phyloP scores from a whole-genome alignment of 495 filamentous ascomycete genomes.

The Schizothecium vesticola region DNA sequence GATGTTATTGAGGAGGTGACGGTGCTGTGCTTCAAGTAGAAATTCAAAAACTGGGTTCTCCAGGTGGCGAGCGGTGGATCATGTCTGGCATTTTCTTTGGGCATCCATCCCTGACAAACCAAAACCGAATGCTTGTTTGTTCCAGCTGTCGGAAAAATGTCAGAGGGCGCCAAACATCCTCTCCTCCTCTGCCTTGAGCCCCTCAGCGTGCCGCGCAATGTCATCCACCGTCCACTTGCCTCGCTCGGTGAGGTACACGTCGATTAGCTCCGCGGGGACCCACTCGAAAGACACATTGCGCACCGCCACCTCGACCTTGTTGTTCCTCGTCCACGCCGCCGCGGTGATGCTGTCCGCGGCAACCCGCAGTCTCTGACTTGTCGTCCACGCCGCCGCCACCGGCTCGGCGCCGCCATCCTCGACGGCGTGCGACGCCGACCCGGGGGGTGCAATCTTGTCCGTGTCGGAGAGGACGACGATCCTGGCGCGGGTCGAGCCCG shows the following conservation, averaged over 20 bases:
- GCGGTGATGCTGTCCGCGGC: neutral
- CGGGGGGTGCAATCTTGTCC: constrained; percentile 54
- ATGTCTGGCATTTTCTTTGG: neutral
- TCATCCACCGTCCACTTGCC: constrained; percentile 32
- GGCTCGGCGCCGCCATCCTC: constrained; percentile 49
- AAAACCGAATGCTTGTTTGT: neutral
- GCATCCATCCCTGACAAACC: neutral
- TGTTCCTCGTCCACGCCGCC: constrained; percentile 6
- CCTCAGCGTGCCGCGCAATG: constrained; percentile 24
- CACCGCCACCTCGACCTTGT: constrained; percentile 33
- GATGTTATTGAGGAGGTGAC: too few relatives aligned
- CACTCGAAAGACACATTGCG: constrained; percentile 65
- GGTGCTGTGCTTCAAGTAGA: too few relatives aligned
- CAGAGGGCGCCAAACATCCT: constrained; percentile 32
- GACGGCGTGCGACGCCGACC: constrained; percentile 27
- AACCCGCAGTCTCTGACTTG: constrained; percentile 17
- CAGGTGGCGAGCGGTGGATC: too few relatives aligned
- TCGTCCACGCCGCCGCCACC: constrained; percentile 44
- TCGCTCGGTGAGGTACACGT: constrained; percentile 54
- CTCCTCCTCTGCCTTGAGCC: constrained; percentile 25
- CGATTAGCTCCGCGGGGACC: constrained; percentile 48
- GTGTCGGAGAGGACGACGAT: constrained; percentile 52
- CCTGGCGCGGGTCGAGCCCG: constrained; percentile 20
- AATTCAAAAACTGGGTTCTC: too few relatives aligned
- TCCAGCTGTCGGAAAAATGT: neutral